phyloP scores from a whole-genome alignment of 75 land plant genomes.

The Chamaecyparis obtusa region DNA sequence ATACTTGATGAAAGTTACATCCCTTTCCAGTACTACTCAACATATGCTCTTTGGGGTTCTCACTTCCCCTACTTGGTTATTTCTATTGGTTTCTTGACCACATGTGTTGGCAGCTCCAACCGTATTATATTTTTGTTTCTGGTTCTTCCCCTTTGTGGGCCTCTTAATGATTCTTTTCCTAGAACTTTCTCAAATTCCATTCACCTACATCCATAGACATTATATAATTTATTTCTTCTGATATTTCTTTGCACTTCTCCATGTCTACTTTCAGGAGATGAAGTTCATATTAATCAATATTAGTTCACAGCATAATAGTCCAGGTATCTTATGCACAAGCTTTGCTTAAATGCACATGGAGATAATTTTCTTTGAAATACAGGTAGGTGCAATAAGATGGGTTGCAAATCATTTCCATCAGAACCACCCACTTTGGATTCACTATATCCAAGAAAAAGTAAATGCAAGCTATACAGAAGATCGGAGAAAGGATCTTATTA shows the following conservation, averaged over 20 bases:
- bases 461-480: conserved; percentile 8
- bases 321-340: background rate
- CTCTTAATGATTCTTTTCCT: too few relatives aligned
- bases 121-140: too few relatives aligned
- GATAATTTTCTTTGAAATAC: background rate
- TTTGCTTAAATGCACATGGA: background rate
- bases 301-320: background rate
- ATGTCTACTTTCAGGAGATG: background rate
- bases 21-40: too few relatives aligned
- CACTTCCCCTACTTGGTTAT: too few relatives aligned
- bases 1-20: background rate
- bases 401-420: conserved; percentile 42
- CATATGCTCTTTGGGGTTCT: too few relatives aligned
- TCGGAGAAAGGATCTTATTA: conserved; percentile 18
- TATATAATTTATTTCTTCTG: too few relatives aligned
- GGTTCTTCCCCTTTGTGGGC: too few relatives aligned
- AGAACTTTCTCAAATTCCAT: too few relatives aligned
- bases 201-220: too few relatives aligned
- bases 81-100: too few relatives aligned
- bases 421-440: conserved; percentile 35
- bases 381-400: conserved; percentile 46
- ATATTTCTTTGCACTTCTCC: background rate
- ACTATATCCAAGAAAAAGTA: conserved; percentile 24
- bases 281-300: background rate
- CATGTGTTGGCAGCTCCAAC: too few relatives aligned